Evolutionary conservation across 208 protist species (phyloP).

Genomic region (Lotmaria passim): DNA sequence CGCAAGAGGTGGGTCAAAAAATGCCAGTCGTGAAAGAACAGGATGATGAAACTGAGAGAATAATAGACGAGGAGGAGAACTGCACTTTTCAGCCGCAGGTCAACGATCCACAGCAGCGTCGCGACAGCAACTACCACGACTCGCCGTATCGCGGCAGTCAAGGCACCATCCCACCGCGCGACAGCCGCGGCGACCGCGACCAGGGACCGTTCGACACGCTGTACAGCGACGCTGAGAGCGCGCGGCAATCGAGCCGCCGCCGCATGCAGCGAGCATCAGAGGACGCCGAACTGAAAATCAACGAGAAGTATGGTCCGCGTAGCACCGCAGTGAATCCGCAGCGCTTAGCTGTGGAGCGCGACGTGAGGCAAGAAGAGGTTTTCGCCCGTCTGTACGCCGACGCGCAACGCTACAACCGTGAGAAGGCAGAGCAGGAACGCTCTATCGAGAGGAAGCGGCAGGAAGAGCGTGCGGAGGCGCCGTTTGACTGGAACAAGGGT

Average conservation of each 20-base stretch:
- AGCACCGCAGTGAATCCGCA: neutral
- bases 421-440: conserved; percentile 40
- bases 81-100: conserved; percentile 56
- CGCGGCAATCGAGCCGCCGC: neutral
- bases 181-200: conserved; percentile 22
- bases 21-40: neutral
- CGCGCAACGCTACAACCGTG: conserved; percentile 51
- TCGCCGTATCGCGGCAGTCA: conserved; percentile 6
- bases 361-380: conserved; percentile 24
- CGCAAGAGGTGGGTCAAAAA: neutral
- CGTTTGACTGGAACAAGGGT: conserved; percentile 15
- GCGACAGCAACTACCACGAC: neutral
- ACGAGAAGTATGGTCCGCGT: conserved; percentile 5
- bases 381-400: conserved; percentile 69
- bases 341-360: neutral
- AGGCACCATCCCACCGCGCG: neutral
- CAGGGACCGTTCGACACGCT: conserved; percentile 19
- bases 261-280: neutral
- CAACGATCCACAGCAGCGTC: conserved; percentile 11
- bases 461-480: conserved; percentile 30
- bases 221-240: conserved; percentile 25
- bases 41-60: conserved; percentile 8
- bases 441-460: conserved; percentile 33
- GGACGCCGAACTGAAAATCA: conserved; percentile 12
- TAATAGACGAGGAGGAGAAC: conserved; percentile 37